Conservation (phyloP, 768 basidiomycete genomes). For the Mycena amicta region DNA sequence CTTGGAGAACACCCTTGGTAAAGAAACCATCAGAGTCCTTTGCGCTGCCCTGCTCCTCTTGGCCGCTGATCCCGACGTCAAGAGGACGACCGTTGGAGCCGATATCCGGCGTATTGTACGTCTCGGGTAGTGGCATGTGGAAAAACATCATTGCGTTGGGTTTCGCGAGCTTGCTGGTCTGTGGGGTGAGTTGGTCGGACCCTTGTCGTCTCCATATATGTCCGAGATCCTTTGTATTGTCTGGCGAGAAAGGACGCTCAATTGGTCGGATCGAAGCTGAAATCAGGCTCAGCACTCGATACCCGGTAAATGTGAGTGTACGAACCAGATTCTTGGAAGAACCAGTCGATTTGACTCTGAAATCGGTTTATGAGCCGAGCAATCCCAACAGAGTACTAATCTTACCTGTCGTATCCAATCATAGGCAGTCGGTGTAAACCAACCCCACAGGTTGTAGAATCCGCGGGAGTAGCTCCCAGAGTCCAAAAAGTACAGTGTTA, state of each 20-base stretch:
- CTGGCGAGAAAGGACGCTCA: constrained; percentile 82
- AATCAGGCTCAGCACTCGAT: background rate
- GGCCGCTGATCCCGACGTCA: constrained; percentile 66
- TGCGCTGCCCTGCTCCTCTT: constrained; percentile 62
- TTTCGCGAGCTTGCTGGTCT: constrained; percentile 68
- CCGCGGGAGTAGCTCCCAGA: constrained; percentile 78
- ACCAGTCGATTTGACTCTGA: constrained; percentile 92
- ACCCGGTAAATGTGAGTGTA: background rate
- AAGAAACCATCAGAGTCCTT: constrained; percentile 83
- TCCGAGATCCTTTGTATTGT: constrained; percentile 70
- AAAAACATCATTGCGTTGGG: constrained; percentile 98
- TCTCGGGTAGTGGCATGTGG: constrained; percentile 93
- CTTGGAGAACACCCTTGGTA: constrained; percentile 73
- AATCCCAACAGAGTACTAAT: no score
- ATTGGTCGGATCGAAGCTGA: constrained; percentile 68
- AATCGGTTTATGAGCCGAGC: no score
- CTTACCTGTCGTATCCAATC: constrained; percentile 86
- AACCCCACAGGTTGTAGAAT: constrained; percentile 60
- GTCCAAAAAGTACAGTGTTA: constrained; percentile 91
- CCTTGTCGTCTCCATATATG: constrained; percentile 64
- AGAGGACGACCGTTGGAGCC: constrained; percentile 66
- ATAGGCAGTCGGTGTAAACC: constrained; percentile 72
- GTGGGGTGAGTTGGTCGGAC: constrained; percentile 58
- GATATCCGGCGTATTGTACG: constrained; percentile 70
- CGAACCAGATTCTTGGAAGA: constrained; percentile 74